Evolutionary conservation across 257 asterid species (phyloP), one percentile per base, ranked within the genome.

Genomic region (Catharanthus roseus): DNA sequence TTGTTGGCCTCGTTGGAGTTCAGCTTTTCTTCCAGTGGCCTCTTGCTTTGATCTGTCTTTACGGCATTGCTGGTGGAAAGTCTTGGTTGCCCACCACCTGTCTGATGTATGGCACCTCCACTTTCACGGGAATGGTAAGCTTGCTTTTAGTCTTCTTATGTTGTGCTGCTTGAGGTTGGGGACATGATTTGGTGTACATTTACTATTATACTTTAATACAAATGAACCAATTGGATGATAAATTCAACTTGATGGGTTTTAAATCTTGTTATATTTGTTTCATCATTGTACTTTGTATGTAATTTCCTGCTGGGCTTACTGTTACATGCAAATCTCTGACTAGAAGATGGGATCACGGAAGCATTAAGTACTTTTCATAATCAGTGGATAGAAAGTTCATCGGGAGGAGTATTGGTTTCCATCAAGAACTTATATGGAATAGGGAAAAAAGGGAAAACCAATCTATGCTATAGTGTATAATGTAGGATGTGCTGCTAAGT

Each of bases 21-120:
- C 95, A 93, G 86, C 95, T 93, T 15, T 31, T 93, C 50, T 86
- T 89, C 75, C 96, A 89, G 72, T 89, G 97, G 95, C 96, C 96
- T 61, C 96, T 93, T 56, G 84, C 93, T 50, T 29, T 91, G 24
- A 79, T 88, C 24, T 79, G 74, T 62, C 75, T 85, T 49, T 89
- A 89, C 66, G 96, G 82, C n/a, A 87, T 93, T 68, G 85, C 72
- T n/a, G 81, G 89, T 29, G 85, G 88, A 9, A 93, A 85, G 70
- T 77, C 97, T 33, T 95, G 99, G 99, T 54, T 86, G 69, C 78
- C 75, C 85, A 86, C 96, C 77, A 79, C 96, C 77, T 91, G 93
- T 81, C 85, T 91, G 95, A 67, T 91, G 28, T 91, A 84, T 80
- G 99, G 99, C 53, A 86, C 73, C 65, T 89, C 95, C 73, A 47